These are phyloP conservation scores for Candida adriatica DNA, from an alignment of 805 yeast species.

Conservation along the genomic window DNA sequence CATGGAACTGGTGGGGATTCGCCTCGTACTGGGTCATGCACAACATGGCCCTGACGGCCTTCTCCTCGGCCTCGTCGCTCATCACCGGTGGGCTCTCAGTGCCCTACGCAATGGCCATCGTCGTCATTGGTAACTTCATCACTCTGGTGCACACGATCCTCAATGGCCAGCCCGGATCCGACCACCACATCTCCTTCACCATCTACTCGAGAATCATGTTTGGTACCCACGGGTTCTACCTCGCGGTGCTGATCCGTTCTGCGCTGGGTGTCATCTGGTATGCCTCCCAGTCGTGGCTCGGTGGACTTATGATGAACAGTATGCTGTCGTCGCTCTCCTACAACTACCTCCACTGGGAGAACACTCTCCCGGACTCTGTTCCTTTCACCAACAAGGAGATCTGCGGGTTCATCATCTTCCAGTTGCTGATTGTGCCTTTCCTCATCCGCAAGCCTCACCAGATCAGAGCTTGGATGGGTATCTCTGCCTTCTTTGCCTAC, in stretches of 20 bases:
- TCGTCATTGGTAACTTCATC: slow-evolving; percentile 37
- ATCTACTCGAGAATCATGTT: slow-evolving; percentile 38
- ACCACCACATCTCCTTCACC: slow-evolving; percentile 44
- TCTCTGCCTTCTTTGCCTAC: slow-evolving; percentile 28
- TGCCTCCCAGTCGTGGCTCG: slow-evolving; percentile 40
- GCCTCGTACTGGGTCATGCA: slow-evolving; percentile 41
- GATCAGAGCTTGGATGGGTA: slow-evolving; percentile 28
- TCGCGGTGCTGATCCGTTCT: slow-evolving; percentile 36
- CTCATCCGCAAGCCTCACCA: slow-evolving; percentile 37
- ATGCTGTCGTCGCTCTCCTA: slow-evolving; percentile 35
- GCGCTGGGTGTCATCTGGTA: slow-evolving; percentile 41
- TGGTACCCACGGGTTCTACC: slow-evolving; percentile 37
- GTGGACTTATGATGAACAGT: slow-evolving; percentile 34
- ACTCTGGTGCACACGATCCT: slow-evolving; percentile 37
- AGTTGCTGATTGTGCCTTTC: slow-evolving; percentile 33
- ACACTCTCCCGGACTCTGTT: too few relatives aligned
- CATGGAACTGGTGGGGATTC: slow-evolving; percentile 36
- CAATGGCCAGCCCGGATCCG: slow-evolving; percentile 41
- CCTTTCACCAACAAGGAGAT: too few relatives aligned
- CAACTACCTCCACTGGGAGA: too few relatives aligned
- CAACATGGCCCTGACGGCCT: slow-evolving; percentile 37
- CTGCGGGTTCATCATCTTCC: slow-evolving; percentile 37
- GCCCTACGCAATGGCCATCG: slow-evolving; percentile 37
- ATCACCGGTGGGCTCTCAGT: slow-evolving; percentile 38
- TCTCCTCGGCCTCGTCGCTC: slow-evolving; percentile 40